These are phyloP conservation scores for Aspergillus ustus DNA, from an alignment of 2,329 filamentous ascomycete genomes.

Conservation along the genomic window DNA sequence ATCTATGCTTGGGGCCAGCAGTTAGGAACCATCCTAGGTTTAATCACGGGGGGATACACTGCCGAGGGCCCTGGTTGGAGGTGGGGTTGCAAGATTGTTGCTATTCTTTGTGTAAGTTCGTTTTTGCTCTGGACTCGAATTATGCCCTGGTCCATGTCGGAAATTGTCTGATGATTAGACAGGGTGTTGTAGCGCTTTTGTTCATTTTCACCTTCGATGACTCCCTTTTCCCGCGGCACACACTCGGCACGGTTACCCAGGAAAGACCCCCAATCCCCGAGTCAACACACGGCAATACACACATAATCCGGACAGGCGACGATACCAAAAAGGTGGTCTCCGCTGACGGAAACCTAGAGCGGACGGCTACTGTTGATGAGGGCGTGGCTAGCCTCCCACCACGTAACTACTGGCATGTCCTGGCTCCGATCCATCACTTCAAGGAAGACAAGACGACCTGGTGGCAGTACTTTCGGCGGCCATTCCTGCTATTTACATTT, in stretches of 20 bases:
- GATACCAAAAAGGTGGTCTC: background rate
- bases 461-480: conserved; percentile 47
- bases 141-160: too few relatives aligned
- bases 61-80: conserved; percentile 42
- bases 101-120: conserved; percentile 33
- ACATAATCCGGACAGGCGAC: background rate
- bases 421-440: conserved; percentile 32
- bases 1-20: conserved; percentile 48
- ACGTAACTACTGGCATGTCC: conserved; percentile 29
- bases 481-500: conserved; percentile 46
- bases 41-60: conserved; percentile 45
- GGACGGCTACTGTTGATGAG: conserved; percentile 21
- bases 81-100: conserved; percentile 40
- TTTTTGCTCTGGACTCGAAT: too few relatives aligned
- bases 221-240: conserved; percentile 41
- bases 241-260: conserved; percentile 25
- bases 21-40: conserved; percentile 43
- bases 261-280: background rate
- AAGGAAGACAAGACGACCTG: conserved; percentile 42
- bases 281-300: background rate
- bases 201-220: conserved; percentile 43
- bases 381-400: conserved; percentile 25
- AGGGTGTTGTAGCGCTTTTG: conserved; percentile 31
- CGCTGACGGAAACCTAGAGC: background rate
- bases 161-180: background rate